These are phyloP conservation scores for Coelastrella sp. DNA, from an alignment of 139 green algal genomes.

Conservation along the genomic window DNA sequence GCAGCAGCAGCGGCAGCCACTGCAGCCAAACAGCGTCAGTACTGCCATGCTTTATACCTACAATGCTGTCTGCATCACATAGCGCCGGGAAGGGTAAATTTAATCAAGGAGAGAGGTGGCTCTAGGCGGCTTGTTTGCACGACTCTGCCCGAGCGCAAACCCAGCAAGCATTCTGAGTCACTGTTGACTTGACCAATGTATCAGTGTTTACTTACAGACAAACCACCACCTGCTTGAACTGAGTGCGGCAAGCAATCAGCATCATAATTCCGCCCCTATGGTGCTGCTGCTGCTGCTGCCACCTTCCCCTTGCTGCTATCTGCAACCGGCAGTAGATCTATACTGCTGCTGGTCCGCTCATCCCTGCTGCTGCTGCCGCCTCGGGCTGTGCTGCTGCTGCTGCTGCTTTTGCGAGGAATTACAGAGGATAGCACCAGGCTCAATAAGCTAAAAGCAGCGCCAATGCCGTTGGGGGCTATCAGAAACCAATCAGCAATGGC, in stretches of 20 bases:
- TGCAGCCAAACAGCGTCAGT: too few relatives aligned
- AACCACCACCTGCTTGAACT: too few relatives aligned
- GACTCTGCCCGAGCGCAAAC: too few relatives aligned
- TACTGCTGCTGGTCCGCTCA: neutral
- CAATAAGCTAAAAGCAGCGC: neutral
- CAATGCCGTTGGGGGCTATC: constrained; percentile 6
- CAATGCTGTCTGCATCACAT: too few relatives aligned
- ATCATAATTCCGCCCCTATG: neutral
- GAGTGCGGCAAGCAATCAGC: neutral
- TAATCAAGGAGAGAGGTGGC: too few relatives aligned
- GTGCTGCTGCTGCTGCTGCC: constrained; percentile 10
- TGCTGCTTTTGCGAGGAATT: neutral
- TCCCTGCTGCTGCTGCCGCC: neutral
- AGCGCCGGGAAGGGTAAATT: too few relatives aligned
- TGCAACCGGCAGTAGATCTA: neutral
- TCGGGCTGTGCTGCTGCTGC: constrained; percentile 20
- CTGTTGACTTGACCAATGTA: too few relatives aligned
- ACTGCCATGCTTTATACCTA: too few relatives aligned
- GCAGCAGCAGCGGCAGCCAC: too few relatives aligned
- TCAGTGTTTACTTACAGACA: too few relatives aligned
- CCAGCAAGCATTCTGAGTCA: too few relatives aligned
- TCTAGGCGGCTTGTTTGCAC: too few relatives aligned
- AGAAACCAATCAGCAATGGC: constrained; percentile 6
- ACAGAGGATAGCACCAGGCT: neutral
- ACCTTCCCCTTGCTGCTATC: neutral